These are phyloP conservation scores for Lachancea thermotolerans DNA, from an alignment of 805 yeast species.

Conservation along the genomic window DNA sequence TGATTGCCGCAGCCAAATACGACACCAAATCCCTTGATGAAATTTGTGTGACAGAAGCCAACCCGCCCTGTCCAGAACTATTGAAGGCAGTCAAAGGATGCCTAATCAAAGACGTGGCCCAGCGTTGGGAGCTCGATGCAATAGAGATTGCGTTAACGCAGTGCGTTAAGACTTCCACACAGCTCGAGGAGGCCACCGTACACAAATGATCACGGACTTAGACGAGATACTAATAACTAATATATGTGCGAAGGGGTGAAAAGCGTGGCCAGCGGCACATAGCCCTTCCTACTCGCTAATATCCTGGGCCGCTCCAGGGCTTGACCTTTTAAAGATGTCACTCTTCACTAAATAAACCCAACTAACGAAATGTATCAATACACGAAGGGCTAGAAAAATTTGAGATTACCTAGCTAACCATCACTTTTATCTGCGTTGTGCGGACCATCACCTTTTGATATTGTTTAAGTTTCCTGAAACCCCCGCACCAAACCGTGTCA, in stretches of 20 bases:
- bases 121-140: slow-evolving; percentile 44
- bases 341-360: background rate
- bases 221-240: no score
- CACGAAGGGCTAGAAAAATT: background rate
- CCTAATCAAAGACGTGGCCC: slow-evolving; percentile 43
- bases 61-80: slow-evolving; percentile 15
- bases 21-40: slow-evolving; percentile 40
- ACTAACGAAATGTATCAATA: background rate
- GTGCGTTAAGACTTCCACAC: background rate
- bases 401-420: no score
- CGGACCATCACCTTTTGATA: no score
- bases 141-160: slow-evolving; percentile 16
- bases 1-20: slow-evolving; percentile 62
- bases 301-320: no score
- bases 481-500: background rate
- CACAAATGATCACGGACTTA: no score
- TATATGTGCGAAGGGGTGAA: no score
- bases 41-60: slow-evolving; percentile 30
- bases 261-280: no score
- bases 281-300: no score
- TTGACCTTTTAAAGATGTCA: no score
- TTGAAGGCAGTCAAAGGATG: slow-evolving; percentile 44
- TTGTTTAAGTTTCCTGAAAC: no score
- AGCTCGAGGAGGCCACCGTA: no score
- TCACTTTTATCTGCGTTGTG: no score